phyloP scores from a whole-genome alignment of 2,329 filamentous ascomycete genomes.

The Trichophyton mentagrophytes region DNA sequence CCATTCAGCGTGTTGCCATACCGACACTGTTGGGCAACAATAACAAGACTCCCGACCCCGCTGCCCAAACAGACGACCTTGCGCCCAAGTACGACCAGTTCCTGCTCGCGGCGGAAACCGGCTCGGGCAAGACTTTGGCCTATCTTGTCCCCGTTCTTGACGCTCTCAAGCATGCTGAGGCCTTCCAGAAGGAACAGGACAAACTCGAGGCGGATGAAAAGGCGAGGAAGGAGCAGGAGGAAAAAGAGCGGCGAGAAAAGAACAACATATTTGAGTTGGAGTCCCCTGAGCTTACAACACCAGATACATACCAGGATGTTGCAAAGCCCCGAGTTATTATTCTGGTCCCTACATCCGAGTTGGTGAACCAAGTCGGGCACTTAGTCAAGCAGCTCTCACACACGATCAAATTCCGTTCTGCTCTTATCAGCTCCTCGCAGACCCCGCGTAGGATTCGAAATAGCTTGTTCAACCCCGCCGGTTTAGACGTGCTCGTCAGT shows the following conservation, averaged over 20 bases:
- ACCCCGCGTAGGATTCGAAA: conserved; percentile 68
- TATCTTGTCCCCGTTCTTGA: conserved; percentile 79
- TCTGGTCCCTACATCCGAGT: conserved; percentile 80
- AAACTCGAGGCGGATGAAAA: conserved; percentile 40
- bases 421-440: conserved; percentile 65
- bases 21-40: conserved; percentile 52
- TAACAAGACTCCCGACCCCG: conserved; percentile 14
- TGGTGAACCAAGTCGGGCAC: conserved; percentile 73
- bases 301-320: conserved; percentile 55
- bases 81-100: conserved; percentile 50
- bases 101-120: conserved; percentile 86
- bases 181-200: conserved; percentile 49
- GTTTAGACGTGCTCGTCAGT: conserved; percentile 73
- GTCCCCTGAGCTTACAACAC: conserved; percentile 49
- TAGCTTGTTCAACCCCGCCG: conserved; percentile 64
- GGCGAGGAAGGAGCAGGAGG: conserved; percentile 39
- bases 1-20: conserved; percentile 79
- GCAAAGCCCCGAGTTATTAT: conserved; percentile 74
- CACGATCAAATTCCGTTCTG: conserved; percentile 72
- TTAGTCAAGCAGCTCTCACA: conserved; percentile 77
- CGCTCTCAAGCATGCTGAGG: conserved; percentile 66
- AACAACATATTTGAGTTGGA: conserved; percentile 49
- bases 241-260: conserved; percentile 49
- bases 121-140: conserved; percentile 90
- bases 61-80: conserved; percentile 18